Percentiles rank a stretch among this genome's conserved stretches.
Conservation (phyloP, 345 rosid species). For the Eucalyptus curtisii region DNA sequence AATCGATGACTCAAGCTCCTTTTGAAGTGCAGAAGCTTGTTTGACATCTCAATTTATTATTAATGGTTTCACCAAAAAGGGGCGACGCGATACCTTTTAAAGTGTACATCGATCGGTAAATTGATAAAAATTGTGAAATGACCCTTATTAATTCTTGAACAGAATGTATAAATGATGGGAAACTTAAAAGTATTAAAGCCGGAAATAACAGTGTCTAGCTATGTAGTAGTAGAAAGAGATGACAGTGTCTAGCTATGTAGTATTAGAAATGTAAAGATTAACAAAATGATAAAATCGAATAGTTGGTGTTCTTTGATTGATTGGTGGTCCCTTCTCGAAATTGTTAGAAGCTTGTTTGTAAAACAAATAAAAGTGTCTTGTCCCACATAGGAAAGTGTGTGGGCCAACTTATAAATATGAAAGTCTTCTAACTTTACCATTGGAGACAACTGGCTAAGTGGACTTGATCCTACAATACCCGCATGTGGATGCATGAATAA, state of each 20-base stretch:
- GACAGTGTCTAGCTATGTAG: too few relatives aligned
- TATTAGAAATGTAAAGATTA: neutral
- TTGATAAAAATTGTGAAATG: neutral
- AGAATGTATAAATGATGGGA: neutral
- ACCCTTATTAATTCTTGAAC: neutral
- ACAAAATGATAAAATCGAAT: neutral
- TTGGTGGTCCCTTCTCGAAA: neutral
- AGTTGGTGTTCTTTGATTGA: neutral
- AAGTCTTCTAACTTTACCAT: neutral
- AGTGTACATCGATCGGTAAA: neutral
- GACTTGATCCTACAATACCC: neutral
- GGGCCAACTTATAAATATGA: neutral
- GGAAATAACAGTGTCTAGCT: neutral
- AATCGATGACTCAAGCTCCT: neutral
- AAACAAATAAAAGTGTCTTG: neutral
- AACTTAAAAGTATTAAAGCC: neutral
- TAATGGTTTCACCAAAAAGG: neutral
- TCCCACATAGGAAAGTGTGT: neutral
- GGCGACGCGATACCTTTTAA: neutral
- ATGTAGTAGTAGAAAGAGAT: neutral
- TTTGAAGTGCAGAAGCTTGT: neutral
- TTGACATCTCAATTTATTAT: neutral
- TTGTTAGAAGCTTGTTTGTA: neutral
- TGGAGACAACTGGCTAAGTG: neutral
- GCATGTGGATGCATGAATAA: neutral